These are phyloP conservation scores for Helichrysum umbraculigerum DNA, from an alignment of 129 eudicot genomes.

Conservation along the genomic window DNA sequence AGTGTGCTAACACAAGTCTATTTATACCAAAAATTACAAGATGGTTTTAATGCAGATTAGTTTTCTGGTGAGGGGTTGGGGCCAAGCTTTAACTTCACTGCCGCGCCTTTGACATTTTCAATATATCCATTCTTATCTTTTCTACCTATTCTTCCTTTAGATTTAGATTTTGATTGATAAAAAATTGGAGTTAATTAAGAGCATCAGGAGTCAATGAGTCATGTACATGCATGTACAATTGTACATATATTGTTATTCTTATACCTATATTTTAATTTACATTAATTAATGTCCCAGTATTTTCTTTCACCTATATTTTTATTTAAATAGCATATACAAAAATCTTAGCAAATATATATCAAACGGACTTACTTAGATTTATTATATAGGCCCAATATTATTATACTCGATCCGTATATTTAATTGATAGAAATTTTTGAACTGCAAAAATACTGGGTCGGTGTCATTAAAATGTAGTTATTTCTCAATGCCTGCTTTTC, in stretches of 20 bases:
- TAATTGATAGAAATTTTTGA: too few relatives aligned
- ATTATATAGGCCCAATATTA: too few relatives aligned
- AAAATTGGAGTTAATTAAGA: not conserved
- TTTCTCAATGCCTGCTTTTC: too few relatives aligned
- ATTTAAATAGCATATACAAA: too few relatives aligned
- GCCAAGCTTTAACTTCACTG: conserved; percentile 3
- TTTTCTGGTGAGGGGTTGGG: conserved; percentile 17
- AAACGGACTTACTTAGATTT: too few relatives aligned
- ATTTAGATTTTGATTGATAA: not conserved
- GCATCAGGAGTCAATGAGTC: not conserved
- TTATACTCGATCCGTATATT: too few relatives aligned
- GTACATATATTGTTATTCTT: too few relatives aligned
- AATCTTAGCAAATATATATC: too few relatives aligned
- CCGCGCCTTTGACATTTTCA: conserved; percentile 2
- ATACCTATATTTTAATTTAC: too few relatives aligned
- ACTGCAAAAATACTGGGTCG: not conserved
- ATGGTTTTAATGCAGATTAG: conserved; percentile 20
- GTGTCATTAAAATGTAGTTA: too few relatives aligned
- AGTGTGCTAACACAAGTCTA: conserved; percentile 5
- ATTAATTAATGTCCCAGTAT: too few relatives aligned
- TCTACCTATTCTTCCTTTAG: not conserved
- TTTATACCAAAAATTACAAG: conserved; percentile 20
- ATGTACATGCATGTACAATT: too few relatives aligned
- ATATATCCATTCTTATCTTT: conserved; percentile 23
- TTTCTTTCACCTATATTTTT: not conserved